Evolutionary conservation across 768 basidiomycete genomes (phyloP).

Genomic region (Leucocoprinus leucothites): DNA sequence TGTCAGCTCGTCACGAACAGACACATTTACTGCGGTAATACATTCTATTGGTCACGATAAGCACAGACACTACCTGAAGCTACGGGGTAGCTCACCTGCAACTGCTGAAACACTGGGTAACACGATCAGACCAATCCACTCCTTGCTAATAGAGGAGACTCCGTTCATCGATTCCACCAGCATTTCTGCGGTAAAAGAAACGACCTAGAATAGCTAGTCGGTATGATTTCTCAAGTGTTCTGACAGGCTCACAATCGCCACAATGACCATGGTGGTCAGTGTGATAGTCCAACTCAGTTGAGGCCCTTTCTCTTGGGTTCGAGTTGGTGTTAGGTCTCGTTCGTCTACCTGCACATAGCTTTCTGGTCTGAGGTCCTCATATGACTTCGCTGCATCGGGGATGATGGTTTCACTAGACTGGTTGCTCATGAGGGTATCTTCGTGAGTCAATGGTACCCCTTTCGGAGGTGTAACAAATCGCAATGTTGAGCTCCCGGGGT

Average conservation of each 20-base stretch:
- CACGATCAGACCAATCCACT: slow-evolving; percentile 88
- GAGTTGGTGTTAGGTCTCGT: slow-evolving; percentile 5
- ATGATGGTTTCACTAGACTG: not conserved
- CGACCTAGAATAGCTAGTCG: slow-evolving; percentile 31
- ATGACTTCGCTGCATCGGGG: not conserved
- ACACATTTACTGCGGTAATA: slow-evolving; percentile 87
- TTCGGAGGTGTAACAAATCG: not conserved
- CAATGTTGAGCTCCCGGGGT: not conserved
- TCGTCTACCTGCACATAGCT: not conserved
- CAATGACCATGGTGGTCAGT: slow-evolving; percentile 47
- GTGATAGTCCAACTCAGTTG: slow-evolving; percentile 58
- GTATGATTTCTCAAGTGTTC: not conserved
- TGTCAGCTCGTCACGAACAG: slow-evolving; percentile 78
- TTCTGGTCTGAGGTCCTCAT: not conserved
- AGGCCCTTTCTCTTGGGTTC: slow-evolving; percentile 36
- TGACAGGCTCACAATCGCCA: slow-evolving; percentile 55
- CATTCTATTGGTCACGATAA: slow-evolving; percentile 52
- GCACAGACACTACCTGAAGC: not conserved
- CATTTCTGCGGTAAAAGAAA: slow-evolving; percentile 57
- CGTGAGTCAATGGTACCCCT: not conserved
- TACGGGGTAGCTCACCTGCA: slow-evolving; percentile 46
- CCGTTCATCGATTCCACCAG: slow-evolving; percentile 85
- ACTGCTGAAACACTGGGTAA: slow-evolving; percentile 82
- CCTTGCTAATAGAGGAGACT: slow-evolving; percentile 67
- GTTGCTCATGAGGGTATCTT: not conserved